Evolutionary conservation across 768 basidiomycete genomes (phyloP), one percentile per base, ranked within the genome.

Genomic region (Boletellus emodensis): DNA sequence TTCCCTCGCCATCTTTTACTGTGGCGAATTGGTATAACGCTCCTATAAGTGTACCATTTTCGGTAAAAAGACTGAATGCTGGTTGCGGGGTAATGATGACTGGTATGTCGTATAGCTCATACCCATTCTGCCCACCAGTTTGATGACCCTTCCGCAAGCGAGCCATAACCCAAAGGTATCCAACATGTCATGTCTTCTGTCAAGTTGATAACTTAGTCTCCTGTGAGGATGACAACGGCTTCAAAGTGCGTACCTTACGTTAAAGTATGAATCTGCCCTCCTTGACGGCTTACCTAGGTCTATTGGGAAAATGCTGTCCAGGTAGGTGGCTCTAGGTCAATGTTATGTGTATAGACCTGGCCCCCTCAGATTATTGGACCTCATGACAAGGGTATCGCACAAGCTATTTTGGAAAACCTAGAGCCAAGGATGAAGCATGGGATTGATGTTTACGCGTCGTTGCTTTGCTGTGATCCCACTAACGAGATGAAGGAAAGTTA

Each of bases 51-150:
- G 89, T 92, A 2, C 92, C 92, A 0, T 94, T 91, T 64, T 77
- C 80, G 24, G 77, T 92, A 13, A 83, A 81, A 57, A 72, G 67
- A 44, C 61, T 90, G 40, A 72, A 72, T 11, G 90, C 91, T 3
- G 84, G 85, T 2, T 85, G 86, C 52, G 92, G 92, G 17, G 81
- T 94, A 3, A 94, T 94, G 92, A 87, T 94, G 44, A 94, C 92
- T 56, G 90, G 87, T 84, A 42, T 37, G 71, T 60, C 15, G 34
- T 34, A 33, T n/a, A 32, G n/a, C 32, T 6, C 14, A 46, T 52
- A 14, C 39, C 40, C 44, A 39, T 44, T 15, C 15, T 30, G 15
- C 45, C 45, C 6, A 33, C 12, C 40, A 48, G 15, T 34, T 44
- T 24, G 45, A 45, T 53, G 4, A 49, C 44, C 39, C 35, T 54